phyloP scores from a whole-genome alignment of 345 rosid genomes.

The Brassica cretica region DNA sequence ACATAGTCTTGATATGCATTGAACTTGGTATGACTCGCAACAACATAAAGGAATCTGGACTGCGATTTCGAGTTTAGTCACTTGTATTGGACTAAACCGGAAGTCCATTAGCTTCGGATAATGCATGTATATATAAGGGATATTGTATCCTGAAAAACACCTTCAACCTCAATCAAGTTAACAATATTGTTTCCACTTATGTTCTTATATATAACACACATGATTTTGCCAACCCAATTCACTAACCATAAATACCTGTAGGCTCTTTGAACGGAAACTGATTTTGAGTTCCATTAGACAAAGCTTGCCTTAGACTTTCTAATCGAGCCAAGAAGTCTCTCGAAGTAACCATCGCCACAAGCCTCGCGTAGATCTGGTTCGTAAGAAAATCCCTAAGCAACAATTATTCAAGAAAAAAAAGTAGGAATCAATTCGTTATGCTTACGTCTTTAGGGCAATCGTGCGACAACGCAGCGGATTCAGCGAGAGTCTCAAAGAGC shows the following conservation, averaged over 20 bases:
- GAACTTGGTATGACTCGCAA: too few species aligned
- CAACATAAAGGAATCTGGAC: too few species aligned
- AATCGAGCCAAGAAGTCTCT: conserved; percentile 63
- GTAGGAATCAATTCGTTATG: neutral
- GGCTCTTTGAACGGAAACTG: conserved; percentile 87
- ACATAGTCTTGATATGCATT: too few species aligned
- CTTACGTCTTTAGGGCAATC: conserved; percentile 87
- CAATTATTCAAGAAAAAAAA: neutral
- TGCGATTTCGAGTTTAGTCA: too few species aligned
- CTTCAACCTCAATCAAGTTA: too few species aligned
- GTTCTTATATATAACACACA: too few species aligned
- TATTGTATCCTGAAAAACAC: too few species aligned
- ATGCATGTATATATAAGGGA: too few species aligned
- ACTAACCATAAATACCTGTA: conserved; percentile 50
- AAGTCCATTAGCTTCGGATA: too few species aligned
- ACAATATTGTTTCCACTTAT: too few species aligned
- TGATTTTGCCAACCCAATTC: neutral
- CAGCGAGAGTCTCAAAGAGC: conserved; percentile 66
- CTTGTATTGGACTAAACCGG: too few species aligned
- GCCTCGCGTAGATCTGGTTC: conserved; percentile 58
- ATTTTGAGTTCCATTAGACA: conserved; percentile 47
- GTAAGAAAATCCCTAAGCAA: neutral
- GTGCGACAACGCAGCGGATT: conserved; percentile 55
- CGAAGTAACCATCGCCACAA: conserved; percentile 70
- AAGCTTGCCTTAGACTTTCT: conserved; percentile 49